Base-by-base conservation (phyloP, 2,329 filamentous ascomycete species). In the Colletotrichum incanum region DNA sequence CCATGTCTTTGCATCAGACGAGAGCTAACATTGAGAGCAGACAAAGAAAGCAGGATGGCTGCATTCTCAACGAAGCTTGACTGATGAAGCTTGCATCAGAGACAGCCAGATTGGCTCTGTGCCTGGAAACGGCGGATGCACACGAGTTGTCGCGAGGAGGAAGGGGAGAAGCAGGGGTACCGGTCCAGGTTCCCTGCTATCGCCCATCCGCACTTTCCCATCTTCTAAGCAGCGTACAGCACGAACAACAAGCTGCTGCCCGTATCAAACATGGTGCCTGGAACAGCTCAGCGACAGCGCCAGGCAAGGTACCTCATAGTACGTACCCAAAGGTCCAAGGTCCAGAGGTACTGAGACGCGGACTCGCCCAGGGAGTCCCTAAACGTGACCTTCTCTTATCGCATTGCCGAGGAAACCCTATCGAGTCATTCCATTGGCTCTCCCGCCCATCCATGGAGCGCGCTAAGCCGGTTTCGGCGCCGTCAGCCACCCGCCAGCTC, bases 341-440 rank as follows among this genome's bases (percentile, higher is more conserved):
- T 47, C 43, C 20, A 23, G 5, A 55, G 18, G 50, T 9, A 28
- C 16, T 34, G 28, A 39, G 31, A 37, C 59, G 31, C 54, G 50
- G 49, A 34, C 50, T 56, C 47, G 45, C 50, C 56, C 64, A 72
- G 67, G 71, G 58, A 71, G 60, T 63, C 71, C 71, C 62, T 58
- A 72, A 70, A 72, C 65, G 70, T 64, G 60, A 70, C 54, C 70
- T 59, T 66, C 71, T 54, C 73, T 78, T 77, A 76, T 74, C 65
- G 76, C 74, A 78, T 78, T 75, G 75, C 75, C 76, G 68, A 77
- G 77, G 77, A 71, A 77, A 77, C 76, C 67, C 72, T 67, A 74
- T 71, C 73, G 71, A 74, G 75, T 74, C 68, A 75, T 69, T 68
- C 68, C 63, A 79, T 77, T 78, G 76, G 75, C 66, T 67, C 59